Evolutionary conservation across 495 filamentous ascomycete species (phyloP), one percentile per base, ranked within the genome.

Genomic region (Penicillium daleae): DNA sequence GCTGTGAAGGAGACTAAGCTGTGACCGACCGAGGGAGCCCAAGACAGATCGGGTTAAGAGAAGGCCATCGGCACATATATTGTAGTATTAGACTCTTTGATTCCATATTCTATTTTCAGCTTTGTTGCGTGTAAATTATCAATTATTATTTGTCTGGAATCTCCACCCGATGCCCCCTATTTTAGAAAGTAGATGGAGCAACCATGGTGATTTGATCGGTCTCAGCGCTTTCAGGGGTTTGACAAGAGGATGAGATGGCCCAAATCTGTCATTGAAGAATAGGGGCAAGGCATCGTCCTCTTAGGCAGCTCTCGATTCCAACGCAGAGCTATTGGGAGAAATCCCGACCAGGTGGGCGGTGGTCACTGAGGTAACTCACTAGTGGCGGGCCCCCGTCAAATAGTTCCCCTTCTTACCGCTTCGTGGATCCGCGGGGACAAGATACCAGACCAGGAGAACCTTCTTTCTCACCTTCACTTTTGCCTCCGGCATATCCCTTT

Each of bases 351-450:
- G 21, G 26, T 9, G 49, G 42, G 29, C 24, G 12, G 7, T 59
- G 44, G 57, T 59, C 56, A 49, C 56, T 60, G 60, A 63, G 61
- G 64, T 51, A 70, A 62, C 46, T 70, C 62, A 71, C 70, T 73
- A 71, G 66, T 67, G 68, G 68, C 68, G 70, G 70, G 62, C 62
- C 67, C n/a, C 64, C 65, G 57, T 65, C 70, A 66, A 71, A 66
- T 73, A 73, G 68, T 71, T 63, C 63, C 32, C 44, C 63, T 70
- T 68, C 67, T 72, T 71, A 69, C 68, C 70, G 68, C 68, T 69
- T 72, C 70, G 65, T 66, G 62, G 66, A 72, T 72, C 70, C 70
- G 70, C 70, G 70, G 70, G 70, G 70, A 67, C 62, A 60, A 68
- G 58, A 50, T 59, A 58, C 39, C 46, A 64, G 3, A 33, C 40